A percentile compares a stretch with the other conserved stretches of the same genome.
These are phyloP conservation scores for Microbotryum silenes-acaulis DNA, from an alignment of 1,284 basidiomycete genomes.

Conservation along the genomic window DNA sequence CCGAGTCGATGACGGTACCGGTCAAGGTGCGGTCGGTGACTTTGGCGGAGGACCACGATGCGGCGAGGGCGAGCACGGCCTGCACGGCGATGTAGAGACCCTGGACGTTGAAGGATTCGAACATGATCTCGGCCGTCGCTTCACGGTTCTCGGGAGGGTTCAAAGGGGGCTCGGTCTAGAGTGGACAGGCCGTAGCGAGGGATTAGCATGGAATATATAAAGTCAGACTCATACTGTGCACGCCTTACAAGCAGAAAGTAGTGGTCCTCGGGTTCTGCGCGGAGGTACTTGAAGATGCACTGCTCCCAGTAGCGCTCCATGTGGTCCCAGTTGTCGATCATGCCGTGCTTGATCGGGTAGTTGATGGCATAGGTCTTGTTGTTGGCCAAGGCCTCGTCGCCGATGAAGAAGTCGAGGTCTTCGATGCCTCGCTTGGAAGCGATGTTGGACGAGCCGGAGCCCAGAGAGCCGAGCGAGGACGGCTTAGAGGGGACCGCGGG, in stretches of 20 bases:
- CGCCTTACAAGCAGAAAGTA: constrained; percentile 84
- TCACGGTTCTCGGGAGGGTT: constrained; percentile 99
- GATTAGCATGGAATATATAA: background rate
- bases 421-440: constrained; percentile 97
- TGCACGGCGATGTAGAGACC: constrained; percentile 98
- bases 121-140: constrained; percentile 99
- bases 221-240: background rate
- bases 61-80: constrained; percentile 96
- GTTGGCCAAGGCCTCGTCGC: constrained; percentile 93
- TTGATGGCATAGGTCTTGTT: constrained; percentile 84
- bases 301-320: constrained; percentile 99
- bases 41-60: constrained; percentile 91
- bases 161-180: constrained; percentile 91
- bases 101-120: constrained; percentile 48
- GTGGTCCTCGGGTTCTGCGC: constrained; percentile 98
- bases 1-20: constrained; percentile 98
- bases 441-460: constrained; percentile 49
- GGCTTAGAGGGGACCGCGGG: constrained; percentile 77
- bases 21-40: constrained; percentile 50
- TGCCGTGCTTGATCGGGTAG: constrained; percentile 95
- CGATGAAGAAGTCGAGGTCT: constrained; percentile 99
- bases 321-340: constrained; percentile 99
- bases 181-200: background rate
- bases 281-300: constrained; percentile 98
- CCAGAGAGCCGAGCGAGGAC: constrained; percentile 35